Evolutionary conservation across 176 grass and related monocot genomes (phyloP).

Genomic region (Avena eriantha): DNA sequence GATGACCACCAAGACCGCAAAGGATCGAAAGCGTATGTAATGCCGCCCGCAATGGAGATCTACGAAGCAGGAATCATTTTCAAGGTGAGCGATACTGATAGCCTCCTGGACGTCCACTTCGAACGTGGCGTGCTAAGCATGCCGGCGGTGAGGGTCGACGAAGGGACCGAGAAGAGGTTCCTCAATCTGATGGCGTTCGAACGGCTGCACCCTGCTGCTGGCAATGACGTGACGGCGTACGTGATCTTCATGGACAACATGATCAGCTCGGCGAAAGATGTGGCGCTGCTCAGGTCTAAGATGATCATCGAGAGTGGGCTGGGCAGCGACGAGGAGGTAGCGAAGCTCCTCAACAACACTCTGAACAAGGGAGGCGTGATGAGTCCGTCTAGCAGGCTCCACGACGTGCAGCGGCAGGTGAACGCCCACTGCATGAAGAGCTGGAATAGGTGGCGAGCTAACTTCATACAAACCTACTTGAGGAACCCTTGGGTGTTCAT

Average conservation of each 20-base stretch:
- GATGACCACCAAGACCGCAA: neutral
- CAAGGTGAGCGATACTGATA: slow-evolving; percentile 14
- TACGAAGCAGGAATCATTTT: slow-evolving; percentile 58
- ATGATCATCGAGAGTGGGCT: neutral
- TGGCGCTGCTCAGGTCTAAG: slow-evolving; percentile 42
- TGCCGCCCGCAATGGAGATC: slow-evolving; percentile 46
- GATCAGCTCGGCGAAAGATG: slow-evolving; percentile 53
- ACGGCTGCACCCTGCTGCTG: slow-evolving; percentile 34
- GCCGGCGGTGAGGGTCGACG: slow-evolving; percentile 33
- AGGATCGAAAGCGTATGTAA: neutral
- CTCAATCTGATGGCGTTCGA: slow-evolving; percentile 72
- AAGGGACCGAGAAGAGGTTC: slow-evolving; percentile 42
- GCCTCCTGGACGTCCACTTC: slow-evolving; percentile 35
- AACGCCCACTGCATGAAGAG: neutral
- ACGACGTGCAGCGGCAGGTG: neutral
- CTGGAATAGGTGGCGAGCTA: slow-evolving; percentile 33
- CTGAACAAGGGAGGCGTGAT: neutral
- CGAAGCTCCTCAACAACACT: slow-evolving; percentile 2
- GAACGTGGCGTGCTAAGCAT: slow-evolving; percentile 32
- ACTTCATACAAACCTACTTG: slow-evolving; percentile 36
- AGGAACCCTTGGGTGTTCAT: slow-evolving; percentile 46
- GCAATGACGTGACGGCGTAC: slow-evolving; percentile 43
- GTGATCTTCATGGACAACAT: slow-evolving; percentile 69
- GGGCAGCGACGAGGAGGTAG: slow-evolving; percentile 26
- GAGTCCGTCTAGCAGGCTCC: neutral